Evolutionary conservation across 441 rosid species (phyloP).

Genomic region (Biscutella laevigata): DNA sequence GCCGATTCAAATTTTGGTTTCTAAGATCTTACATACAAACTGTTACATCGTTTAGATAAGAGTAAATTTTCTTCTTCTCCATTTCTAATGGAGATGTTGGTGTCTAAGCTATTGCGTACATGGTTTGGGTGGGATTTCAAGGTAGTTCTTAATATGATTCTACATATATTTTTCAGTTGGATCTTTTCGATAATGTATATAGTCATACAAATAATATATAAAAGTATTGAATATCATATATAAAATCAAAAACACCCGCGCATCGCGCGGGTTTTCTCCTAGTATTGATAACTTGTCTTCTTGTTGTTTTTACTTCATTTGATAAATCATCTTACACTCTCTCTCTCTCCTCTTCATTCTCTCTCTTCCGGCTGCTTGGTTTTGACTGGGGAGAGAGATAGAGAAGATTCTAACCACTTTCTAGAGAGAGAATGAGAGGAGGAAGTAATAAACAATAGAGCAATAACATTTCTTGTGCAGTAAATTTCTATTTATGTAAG

Average conservation of each 20-base stretch:
- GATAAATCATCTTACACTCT: too few relatives aligned
- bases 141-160: conserved; percentile 39
- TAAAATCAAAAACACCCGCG: too few relatives aligned
- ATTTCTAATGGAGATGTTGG: conserved; percentile 55
- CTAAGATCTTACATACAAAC: not conserved
- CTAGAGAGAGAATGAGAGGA: conserved; percentile 1
- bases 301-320: too few relatives aligned
- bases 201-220: too few relatives aligned
- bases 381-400: not conserved
- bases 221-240: too few relatives aligned
- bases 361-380: conserved; percentile 27
- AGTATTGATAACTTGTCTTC: too few relatives aligned
- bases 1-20: not conserved
- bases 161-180: not conserved
- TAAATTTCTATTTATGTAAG: conserved; percentile 31
- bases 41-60: not conserved
- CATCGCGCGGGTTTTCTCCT: too few relatives aligned
- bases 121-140: conserved; percentile 90
- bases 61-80: not conserved
- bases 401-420: conserved; percentile 12
- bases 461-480: conserved; percentile 21
- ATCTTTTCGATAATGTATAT: too few relatives aligned
- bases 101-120: conserved; percentile 66
- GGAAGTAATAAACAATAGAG: conserved; percentile 15
- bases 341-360: conserved; percentile 12